phyloP scores from a whole-genome alignment of 139 green algal genomes.

The Chlorella sp. region DNA sequence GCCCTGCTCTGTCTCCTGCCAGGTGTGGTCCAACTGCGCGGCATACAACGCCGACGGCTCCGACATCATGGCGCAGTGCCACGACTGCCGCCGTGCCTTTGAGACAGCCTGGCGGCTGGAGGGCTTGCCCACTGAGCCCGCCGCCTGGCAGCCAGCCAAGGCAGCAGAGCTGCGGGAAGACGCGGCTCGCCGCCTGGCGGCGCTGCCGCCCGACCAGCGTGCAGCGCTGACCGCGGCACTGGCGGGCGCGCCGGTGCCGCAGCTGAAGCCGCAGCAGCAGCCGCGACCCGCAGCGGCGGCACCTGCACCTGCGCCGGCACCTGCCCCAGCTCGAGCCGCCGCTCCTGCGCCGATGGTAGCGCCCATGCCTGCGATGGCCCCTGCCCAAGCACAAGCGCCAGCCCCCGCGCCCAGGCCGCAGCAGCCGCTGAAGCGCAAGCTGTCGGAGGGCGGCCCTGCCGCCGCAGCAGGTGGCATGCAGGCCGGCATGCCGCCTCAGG shows the following conservation, averaged over 20 bases:
- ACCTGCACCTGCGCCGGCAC: no score
- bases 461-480: no score
- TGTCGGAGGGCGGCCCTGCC: no score
- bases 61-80: slow-evolving; percentile 11
- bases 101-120: slow-evolving; percentile 16
- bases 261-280: no score
- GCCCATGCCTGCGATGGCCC: no score
- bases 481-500: neutral
- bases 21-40: slow-evolving; percentile 57
- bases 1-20: neutral
- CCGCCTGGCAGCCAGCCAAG: neutral
- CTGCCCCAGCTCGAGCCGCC: no score
- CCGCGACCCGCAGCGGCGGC: no score
- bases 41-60: slow-evolving; percentile 37
- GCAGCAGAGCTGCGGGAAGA: slow-evolving; percentile 6
- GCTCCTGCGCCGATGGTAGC: no score
- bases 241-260: neutral
- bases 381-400: no score
- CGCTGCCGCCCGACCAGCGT: neutral
- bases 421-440: no score
- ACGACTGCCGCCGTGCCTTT: slow-evolving; percentile 19
- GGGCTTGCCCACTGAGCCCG: slow-evolving; percentile 1
- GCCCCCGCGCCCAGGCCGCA: no score
- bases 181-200: neutral
- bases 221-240: neutral